A percentile compares a stretch with the other conserved stretches of the same genome.
Evolutionary conservation across 2,329 filamentous ascomycete species (phyloP).

Genomic region (Trichophyton verrucosum): DNA sequence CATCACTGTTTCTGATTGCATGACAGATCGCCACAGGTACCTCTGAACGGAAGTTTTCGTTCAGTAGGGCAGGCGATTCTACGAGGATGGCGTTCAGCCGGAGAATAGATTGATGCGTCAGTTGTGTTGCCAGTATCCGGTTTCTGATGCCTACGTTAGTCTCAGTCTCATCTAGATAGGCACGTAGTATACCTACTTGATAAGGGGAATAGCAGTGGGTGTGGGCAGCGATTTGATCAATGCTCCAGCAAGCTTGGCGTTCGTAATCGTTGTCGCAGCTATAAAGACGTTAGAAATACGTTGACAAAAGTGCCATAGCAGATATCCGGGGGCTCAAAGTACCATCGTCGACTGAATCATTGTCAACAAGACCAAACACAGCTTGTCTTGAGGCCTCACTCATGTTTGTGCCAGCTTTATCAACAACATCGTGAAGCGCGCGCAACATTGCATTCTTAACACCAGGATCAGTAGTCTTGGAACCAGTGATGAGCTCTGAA

Average conservation of each 20-base stretch:
- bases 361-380: constrained; percentile 81
- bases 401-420: constrained; percentile 91
- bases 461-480: constrained; percentile 74
- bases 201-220: constrained; percentile 51
- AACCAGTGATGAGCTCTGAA: constrained; percentile 80
- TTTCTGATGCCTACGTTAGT: constrained; percentile 43
- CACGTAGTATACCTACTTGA: constrained; percentile 36
- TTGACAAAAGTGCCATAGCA: not conserved
- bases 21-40: constrained; percentile 64
- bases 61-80: constrained; percentile 61
- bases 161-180: not conserved
- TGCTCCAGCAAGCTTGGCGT: constrained; percentile 78
- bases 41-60: constrained; percentile 58
- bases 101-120: constrained; percentile 66
- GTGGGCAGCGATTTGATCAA: constrained; percentile 73
- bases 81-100: constrained; percentile 79
- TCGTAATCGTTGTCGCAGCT: constrained; percentile 70
- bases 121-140: constrained; percentile 64
- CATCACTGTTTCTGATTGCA: constrained; percentile 64
- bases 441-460: constrained; percentile 95
- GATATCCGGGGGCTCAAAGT: constrained; percentile 29
- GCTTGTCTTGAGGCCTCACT: constrained; percentile 74
- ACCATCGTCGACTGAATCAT: constrained; percentile 62
- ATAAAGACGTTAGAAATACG: constrained; percentile 12
- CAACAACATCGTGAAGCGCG: constrained; percentile 89